Conservation (phyloP, 164 flowering plant species). For the Magnolia sinica region DNA sequence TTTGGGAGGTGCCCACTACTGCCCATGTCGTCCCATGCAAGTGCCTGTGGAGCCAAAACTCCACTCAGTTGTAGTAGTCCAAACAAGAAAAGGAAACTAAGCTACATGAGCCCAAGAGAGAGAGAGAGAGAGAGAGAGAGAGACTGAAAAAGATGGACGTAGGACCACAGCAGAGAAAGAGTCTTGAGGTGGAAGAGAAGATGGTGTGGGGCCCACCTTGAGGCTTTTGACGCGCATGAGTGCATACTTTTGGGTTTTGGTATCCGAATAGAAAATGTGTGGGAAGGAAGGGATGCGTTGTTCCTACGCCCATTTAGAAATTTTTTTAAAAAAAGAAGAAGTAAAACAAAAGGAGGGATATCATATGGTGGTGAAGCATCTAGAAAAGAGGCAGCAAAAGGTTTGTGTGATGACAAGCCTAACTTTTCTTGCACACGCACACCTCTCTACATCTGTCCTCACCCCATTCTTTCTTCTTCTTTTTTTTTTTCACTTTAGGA, state of each 20-base stretch:
- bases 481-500: neutral
- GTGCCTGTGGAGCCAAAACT: slow-evolving; percentile 36
- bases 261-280: slow-evolving; percentile 32
- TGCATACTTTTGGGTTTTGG: slow-evolving; percentile 54
- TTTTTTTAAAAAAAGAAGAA: slow-evolving; percentile 6
- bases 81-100: slow-evolving; percentile 19
- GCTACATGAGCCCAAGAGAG: slow-evolving; percentile 7
- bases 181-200: slow-evolving; percentile 22
- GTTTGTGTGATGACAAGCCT: slow-evolving; percentile 33
- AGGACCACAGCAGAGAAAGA: slow-evolving; percentile 25
- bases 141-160: neutral
- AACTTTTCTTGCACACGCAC: slow-evolving; percentile 49
- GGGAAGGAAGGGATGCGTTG: slow-evolving; percentile 68
- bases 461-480: slow-evolving; percentile 2
- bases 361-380: slow-evolving; percentile 62
- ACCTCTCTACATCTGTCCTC: slow-evolving; percentile 12
- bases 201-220: slow-evolving; percentile 33
- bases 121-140: neutral
- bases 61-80: slow-evolving; percentile 23
- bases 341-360: slow-evolving; percentile 10
- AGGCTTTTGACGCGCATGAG: slow-evolving; percentile 51
- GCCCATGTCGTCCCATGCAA: slow-evolving; percentile 16
- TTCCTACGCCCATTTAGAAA: slow-evolving; percentile 46
- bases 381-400: slow-evolving; percentile 32
- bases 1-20: slow-evolving; percentile 18